Conservation (phyloP, 768 basidiomycete genomes). For the Pulveroboletus sp. region DNA sequence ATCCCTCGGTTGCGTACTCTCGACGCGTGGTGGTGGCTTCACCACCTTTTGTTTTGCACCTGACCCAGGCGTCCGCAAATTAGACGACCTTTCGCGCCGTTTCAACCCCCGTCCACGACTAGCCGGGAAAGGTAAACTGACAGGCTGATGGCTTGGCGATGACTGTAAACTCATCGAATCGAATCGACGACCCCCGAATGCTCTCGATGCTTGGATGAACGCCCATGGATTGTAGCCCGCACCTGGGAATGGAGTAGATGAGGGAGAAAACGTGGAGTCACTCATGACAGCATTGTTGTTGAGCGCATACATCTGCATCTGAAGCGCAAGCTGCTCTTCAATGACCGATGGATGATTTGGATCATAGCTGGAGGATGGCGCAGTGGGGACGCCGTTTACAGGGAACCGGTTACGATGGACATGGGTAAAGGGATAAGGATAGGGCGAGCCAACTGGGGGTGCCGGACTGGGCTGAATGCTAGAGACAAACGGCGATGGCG, state of each 20-base stretch:
- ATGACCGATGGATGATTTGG: constrained; percentile 46
- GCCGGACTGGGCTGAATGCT: constrained; percentile 51
- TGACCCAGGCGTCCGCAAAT: constrained; percentile 26
- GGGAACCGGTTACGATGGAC: constrained; percentile 51
- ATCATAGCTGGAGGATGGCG: constrained; percentile 35
- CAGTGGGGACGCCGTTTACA: constrained; percentile 39
- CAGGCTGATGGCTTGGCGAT: constrained; percentile 31
- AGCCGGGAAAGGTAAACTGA: constrained; percentile 45
- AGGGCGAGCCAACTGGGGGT: constrained; percentile 65
- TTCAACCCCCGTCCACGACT: constrained; percentile 43
- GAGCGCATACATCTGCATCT: constrained; percentile 76
- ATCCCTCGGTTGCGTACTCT: constrained; percentile 78
- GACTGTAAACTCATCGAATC: constrained; percentile 55
- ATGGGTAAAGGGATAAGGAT: constrained; percentile 73
- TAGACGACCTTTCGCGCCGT: constrained; percentile 38
- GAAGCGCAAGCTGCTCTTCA: constrained; percentile 65
- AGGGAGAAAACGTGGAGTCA: constrained; percentile 75
- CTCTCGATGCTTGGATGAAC: constrained; percentile 54
- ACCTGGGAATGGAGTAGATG: constrained; percentile 66
- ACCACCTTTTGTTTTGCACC: constrained; percentile 30
- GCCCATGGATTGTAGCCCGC: constrained; percentile 68
- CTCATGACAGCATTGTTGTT: constrained; percentile 58
- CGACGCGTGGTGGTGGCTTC: constrained; percentile 71
- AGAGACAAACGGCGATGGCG: constrained; percentile 62
- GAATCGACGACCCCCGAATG: constrained; percentile 41